Percentiles rank a stretch among this genome's conserved stretches.
These are phyloP conservation scores for Ceratobasidium sp. DNA, from an alignment of 1,284 basidiomycete species.

Conservation along the genomic window DNA sequence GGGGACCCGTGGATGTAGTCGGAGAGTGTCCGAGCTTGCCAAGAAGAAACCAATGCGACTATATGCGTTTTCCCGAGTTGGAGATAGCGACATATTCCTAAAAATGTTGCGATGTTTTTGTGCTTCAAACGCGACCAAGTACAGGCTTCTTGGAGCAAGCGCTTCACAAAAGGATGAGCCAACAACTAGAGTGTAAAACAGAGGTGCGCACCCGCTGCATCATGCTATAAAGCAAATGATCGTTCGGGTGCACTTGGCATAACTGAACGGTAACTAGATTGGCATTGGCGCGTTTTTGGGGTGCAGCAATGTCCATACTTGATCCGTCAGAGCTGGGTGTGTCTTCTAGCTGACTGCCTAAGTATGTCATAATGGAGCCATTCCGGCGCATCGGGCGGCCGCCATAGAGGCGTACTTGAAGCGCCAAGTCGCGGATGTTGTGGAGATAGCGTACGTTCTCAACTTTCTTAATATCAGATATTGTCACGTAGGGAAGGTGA, in stretches of 20 bases:
- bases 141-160: constrained; percentile 33
- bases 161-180: constrained; percentile 4
- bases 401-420: constrained; percentile 19
- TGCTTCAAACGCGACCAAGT: constrained; percentile 33
- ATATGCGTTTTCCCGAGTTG: constrained; percentile 22
- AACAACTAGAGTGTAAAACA: background rate
- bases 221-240: constrained; percentile 23
- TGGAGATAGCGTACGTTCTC: constrained; percentile 21
- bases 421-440: constrained; percentile 25
- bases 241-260: constrained; percentile 13
- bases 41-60: constrained; percentile 26
- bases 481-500: constrained; percentile 32
- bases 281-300: background rate
- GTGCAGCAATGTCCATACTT: background rate
- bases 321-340: background rate
- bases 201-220: constrained; percentile 14
- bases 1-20: constrained; percentile 26
- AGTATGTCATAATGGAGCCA: constrained; percentile 35
- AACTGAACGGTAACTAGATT: constrained; percentile 15
- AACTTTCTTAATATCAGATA: constrained; percentile 40
- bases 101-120: constrained; percentile 29
- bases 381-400: constrained; percentile 31
- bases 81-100: constrained; percentile 28
- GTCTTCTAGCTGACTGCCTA: constrained; percentile 20
- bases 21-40: constrained; percentile 34